A percentile compares a stretch with the other conserved stretches of the same genome.
Conservation (phyloP, 2,329 filamentous ascomycete species). For the Colletotrichum brevisporum region DNA sequence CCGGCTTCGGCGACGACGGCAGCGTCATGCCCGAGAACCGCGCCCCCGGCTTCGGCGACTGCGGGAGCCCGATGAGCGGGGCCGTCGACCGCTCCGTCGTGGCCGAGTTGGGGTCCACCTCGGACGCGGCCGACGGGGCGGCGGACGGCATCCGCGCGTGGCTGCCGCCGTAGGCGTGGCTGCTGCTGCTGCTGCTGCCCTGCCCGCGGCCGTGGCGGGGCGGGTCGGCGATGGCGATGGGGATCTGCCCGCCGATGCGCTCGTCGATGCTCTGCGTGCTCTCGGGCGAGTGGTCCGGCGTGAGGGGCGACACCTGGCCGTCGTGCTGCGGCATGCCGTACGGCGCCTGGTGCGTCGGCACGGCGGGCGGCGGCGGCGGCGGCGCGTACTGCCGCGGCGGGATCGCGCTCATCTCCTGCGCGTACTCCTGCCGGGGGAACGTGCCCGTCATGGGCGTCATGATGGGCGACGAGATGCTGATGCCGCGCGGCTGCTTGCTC, state of each 20-base stretch:
- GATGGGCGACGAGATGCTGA: slow-evolving; percentile 76
- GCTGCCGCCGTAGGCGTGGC: slow-evolving; percentile 2
- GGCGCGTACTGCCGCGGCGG: slow-evolving; percentile 72
- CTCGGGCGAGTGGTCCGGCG: slow-evolving; percentile 62
- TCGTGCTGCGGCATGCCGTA: slow-evolving; percentile 49
- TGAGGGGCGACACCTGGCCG: slow-evolving; percentile 58
- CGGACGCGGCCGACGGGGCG: slow-evolving; percentile 49
- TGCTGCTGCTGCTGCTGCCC: no score
- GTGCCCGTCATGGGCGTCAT: slow-evolving; percentile 74
- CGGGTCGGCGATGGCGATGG: slow-evolving; percentile 25
- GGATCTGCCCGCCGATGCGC: slow-evolving; percentile 61
- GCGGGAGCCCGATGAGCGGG: slow-evolving; percentile 66
- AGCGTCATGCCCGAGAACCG: slow-evolving; percentile 61
- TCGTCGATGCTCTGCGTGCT: slow-evolving; percentile 70
- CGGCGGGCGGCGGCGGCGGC: slow-evolving; percentile 68
- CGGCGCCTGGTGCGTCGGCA: slow-evolving; percentile 63
- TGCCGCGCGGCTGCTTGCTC: slow-evolving; percentile 64
- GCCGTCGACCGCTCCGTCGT: slow-evolving; percentile 65
- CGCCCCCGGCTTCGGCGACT: slow-evolving; percentile 57
- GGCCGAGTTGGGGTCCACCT: slow-evolving; percentile 66
- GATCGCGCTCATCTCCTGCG: slow-evolving; percentile 70
- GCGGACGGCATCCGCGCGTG: slow-evolving; percentile 56
- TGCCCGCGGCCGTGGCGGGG: no score
- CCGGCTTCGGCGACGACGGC: slow-evolving; percentile 64
- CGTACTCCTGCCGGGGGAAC: slow-evolving; percentile 66